Conservation (phyloP, 768 basidiomycete genomes). For the Trametes coccinea region DNA sequence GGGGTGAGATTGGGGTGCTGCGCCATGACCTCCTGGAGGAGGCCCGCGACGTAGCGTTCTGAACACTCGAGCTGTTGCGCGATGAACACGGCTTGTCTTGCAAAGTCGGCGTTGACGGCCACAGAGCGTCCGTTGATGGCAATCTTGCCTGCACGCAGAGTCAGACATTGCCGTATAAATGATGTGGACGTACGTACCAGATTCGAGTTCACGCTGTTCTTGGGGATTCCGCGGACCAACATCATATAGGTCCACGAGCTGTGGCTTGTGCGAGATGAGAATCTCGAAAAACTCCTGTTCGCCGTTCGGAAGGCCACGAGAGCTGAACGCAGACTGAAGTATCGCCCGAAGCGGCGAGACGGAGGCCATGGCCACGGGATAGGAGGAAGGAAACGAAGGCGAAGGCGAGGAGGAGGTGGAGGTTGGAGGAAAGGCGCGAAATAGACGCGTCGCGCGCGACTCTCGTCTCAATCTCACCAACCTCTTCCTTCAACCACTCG, state of each 20-base stretch:
- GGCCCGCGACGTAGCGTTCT: slow-evolving; percentile 73
- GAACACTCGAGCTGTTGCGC: slow-evolving; percentile 81
- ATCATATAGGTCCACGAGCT: slow-evolving; percentile 64
- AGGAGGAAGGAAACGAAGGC: slow-evolving; percentile 12
- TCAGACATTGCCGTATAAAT: not conserved
- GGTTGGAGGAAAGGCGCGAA: not conserved
- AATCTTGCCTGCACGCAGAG: slow-evolving; percentile 54
- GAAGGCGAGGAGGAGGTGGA: not conserved
- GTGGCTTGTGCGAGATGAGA: slow-evolving; percentile 64
- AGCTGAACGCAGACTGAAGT: slow-evolving; percentile 49
- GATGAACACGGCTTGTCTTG: slow-evolving; percentile 73
- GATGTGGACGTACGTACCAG: slow-evolving; percentile 41
- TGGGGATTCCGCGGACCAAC: slow-evolving; percentile 59
- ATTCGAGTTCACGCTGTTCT: slow-evolving; percentile 73
- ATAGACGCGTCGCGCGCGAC: slow-evolving; percentile 14
- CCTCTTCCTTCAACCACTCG: no score
- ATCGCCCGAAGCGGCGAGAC: slow-evolving; percentile 56
- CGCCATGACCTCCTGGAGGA: slow-evolving; percentile 64
- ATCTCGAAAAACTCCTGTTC: slow-evolving; percentile 80
- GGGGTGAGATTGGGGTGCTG: slow-evolving; percentile 64
- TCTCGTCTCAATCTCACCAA: no score
- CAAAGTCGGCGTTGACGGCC: slow-evolving; percentile 78
- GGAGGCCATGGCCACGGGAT: slow-evolving; percentile 49
- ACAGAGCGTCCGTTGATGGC: slow-evolving; percentile 63
- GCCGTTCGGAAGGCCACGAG: slow-evolving; percentile 46